Evolutionary conservation across 1,284 basidiomycete species (phyloP), one percentile per base, ranked within the genome.

Genomic region (Sutorius eximius): DNA sequence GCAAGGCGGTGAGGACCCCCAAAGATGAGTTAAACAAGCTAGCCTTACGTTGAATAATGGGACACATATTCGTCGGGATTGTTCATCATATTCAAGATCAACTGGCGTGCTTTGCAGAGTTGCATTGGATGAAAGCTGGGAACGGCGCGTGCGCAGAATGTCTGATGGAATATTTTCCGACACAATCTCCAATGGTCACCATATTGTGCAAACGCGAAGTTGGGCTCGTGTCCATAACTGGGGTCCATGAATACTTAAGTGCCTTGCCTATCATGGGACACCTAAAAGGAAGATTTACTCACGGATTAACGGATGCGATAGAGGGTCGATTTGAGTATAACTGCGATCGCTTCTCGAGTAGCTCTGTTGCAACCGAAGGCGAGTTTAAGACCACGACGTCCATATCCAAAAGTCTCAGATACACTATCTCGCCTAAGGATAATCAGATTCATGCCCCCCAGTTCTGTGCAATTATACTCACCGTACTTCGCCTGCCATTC

Each of bases 341-440:
- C 7, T 44, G 53, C 2, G 65, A 61, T 34, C 65, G 56, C 37
- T 58, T 64, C 15, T 68, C 63, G 5, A 64, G 52, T 5, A 66
- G 33, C 0, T 66, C 61, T n/a, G 22, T 29, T 3, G 51, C 48
- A 4, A 52, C 57, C 3, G 52, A 48, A 18, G 22, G 42, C 0
- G 63, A 55, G 22, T 65, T 68, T 16, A 68, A 34, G 38, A 64
- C 44, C 2, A 65, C 45, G 8, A 66, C 59, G 12, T 68, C 64
- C 51, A 45, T 53, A 16, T 44, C 56, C 45, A 68, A 41, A 20
- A 65, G 50, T 34, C 56, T 55, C 22, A 51, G 37, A 20, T 64
- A 62, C 34, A 68, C 38, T 6, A 68, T 49, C 41, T 65, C 64
- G 16, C 66, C 64, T 68, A 29, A 3, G 15, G n/a, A 36, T 32